Base-by-base conservation (phyloP, 2,329 filamentous ascomycete genomes). In the Phyllachora maydis region DNA sequence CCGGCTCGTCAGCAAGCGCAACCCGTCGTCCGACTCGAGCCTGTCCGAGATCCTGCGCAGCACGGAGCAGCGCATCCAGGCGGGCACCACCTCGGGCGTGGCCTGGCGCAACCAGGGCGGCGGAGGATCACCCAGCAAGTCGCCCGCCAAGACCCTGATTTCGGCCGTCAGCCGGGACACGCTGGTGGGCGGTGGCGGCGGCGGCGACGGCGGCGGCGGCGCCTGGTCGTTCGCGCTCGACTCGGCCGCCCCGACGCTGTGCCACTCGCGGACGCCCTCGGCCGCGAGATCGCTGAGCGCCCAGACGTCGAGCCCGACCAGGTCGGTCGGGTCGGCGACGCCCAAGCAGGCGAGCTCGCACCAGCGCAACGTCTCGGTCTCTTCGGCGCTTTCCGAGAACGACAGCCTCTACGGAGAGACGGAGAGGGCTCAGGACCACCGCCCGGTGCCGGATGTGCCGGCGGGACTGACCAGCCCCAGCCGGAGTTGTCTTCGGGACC, bases 1-100 rank as follows among this genome's bases (percentile, higher is more conserved):
- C n/a, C n/a, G n/a, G n/a, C n/a, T n/a, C n/a, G n/a, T n/a, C n/a
- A n/a, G n/a, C n/a, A n/a, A n/a, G n/a, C 20, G 41, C 14, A 33
- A 43, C 12, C 35, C 36, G 23, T 45, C 40, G 18, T 49, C 57
- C 0, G 60, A 65, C 30, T 47, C 51, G 8, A 58, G 58, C 2
- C 37, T 67, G 14, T 46, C 51, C 2, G 45, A 56, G 28, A 66
- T 67, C 14, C 42, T 67, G 16, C 48, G 47, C 20, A 57, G 49
- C 16, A 67, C 61, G 2, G 62, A 65, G 14, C 45, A 54, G 41
- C 46, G 60, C 7, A 45, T 66, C 9, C 44, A 50, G 11, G 32
- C 28, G 19, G 37, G 29, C 5, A 27, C 18, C 18, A 23, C 23
- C 19, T 31, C 16, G 15, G 25, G 17, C 11, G 21, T 35, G 18